These are phyloP conservation scores for Delphinella strobiligena DNA, from an alignment of 2,329 filamentous ascomycete species.

Conservation along the genomic window DNA sequence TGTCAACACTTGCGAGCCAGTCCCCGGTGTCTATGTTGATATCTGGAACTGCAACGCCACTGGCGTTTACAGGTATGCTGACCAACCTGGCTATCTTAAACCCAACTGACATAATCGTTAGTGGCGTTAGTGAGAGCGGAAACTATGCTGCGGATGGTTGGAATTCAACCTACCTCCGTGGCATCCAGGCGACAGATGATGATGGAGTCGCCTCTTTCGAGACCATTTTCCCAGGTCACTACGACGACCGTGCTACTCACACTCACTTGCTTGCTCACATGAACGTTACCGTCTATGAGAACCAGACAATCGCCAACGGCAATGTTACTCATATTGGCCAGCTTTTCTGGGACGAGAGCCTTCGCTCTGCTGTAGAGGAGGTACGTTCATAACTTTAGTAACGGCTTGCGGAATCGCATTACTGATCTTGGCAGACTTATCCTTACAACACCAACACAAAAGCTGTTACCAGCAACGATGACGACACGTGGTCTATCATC, in stretches of 20 bases:
- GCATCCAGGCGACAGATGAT: constrained; percentile 27
- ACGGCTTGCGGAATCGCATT: no score
- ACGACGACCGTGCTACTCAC: constrained; percentile 29
- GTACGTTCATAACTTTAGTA: no score
- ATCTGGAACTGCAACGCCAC: constrained; percentile 37
- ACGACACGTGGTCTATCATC: constrained; percentile 38
- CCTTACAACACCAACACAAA: constrained; percentile 35
- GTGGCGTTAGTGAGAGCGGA: constrained; percentile 11
- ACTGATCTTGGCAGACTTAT: no score
- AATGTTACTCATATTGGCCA: constrained; percentile 50
- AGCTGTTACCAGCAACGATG: constrained; percentile 35
- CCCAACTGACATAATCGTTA: no score
- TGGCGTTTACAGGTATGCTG: constrained; percentile 33
- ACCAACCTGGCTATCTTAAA: constrained; percentile 24
- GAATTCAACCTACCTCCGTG: constrained; percentile 28
- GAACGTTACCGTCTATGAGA: constrained; percentile 21
- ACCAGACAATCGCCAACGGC: constrained; percentile 39
- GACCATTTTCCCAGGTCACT: constrained; percentile 34
- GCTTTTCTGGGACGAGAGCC: constrained; percentile 50
- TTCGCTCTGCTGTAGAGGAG: constrained; percentile 41
- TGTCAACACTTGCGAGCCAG: constrained; percentile 29
- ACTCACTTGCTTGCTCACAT: constrained; percentile 28
- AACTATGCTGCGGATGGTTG: constrained; percentile 1
- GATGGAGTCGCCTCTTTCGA: constrained; percentile 32
- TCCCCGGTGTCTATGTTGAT: constrained; percentile 26